phyloP scores from a whole-genome alignment of 129 eudicot genomes.

The Logfia minima region DNA sequence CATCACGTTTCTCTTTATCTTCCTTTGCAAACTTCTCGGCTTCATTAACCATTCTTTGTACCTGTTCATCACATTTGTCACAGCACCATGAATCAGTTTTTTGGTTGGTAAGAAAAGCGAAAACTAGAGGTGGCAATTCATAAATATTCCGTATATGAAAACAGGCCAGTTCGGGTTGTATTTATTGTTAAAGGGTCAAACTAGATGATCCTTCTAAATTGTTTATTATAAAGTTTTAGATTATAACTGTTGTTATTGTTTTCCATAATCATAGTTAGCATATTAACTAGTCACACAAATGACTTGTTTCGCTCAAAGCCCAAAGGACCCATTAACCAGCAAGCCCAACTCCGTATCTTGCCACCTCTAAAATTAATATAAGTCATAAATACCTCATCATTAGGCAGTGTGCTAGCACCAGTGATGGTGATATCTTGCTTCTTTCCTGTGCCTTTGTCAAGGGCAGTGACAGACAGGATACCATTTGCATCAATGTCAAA shows the following conservation, averaged over 20 bases:
- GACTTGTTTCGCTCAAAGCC: neutral
- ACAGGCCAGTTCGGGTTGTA: neutral
- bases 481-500: constrained; percentile 98
- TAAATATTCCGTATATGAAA: neutral
- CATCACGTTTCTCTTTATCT: constrained; percentile 97
- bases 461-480: constrained; percentile 82
- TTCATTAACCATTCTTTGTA: constrained; percentile 87
- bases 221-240: neutral
- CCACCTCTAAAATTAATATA: neutral
- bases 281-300: neutral
- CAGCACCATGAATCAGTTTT: neutral
- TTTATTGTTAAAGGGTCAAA: neutral
- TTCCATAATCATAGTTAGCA: neutral
- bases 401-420: constrained; percentile 96
- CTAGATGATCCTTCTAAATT: neutral
- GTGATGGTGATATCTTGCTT: constrained; percentile 98
- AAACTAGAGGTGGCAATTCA: neutral
- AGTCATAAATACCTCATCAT: constrained; percentile 66
- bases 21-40: constrained; percentile 92
- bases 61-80: constrained; percentile 40
- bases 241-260: neutral
- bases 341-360: neutral
- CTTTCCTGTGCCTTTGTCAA: constrained; percentile 93
- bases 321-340: neutral
- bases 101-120: neutral